phyloP scores from a whole-genome alignment of 2,329 filamentous ascomycete genomes.

The Paramyrothecium sp. region DNA sequence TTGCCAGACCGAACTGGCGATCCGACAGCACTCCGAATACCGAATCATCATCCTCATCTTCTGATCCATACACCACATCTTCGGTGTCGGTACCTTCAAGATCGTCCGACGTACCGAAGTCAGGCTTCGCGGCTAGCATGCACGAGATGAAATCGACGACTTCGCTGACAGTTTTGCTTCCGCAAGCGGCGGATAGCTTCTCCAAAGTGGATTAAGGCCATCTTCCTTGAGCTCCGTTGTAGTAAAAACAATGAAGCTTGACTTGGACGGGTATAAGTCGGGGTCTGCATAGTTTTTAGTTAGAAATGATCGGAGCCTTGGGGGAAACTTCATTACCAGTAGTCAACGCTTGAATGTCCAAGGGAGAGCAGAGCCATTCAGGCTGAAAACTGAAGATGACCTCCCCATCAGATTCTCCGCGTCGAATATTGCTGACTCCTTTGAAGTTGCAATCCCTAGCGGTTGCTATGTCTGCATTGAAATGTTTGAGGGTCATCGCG shows the following conservation, averaged over 20 bases:
- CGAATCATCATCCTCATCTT: too few relatives aligned
- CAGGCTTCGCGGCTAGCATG: conserved; percentile 1
- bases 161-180: conserved; percentile 25
- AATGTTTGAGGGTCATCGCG: conserved; percentile 65
- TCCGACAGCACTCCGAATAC: too few relatives aligned
- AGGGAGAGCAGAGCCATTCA: conserved; percentile 14
- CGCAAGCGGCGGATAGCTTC: conserved; percentile 27
- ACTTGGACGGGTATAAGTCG: conserved; percentile 34
- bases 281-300: conserved; percentile 18
- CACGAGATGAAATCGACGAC: conserved; percentile 13
- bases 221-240: conserved; percentile 30
- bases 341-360: conserved; percentile 36
- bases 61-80: not conserved
- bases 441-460: conserved; percentile 36
- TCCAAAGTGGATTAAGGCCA: conserved; percentile 44
- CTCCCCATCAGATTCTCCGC: conserved; percentile 70
- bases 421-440: conserved; percentile 52
- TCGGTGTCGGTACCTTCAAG: not conserved
- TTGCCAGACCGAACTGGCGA: too few relatives aligned
- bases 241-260: conserved; percentile 42
- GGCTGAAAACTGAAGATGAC: conserved; percentile 58
- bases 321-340: conserved; percentile 22
- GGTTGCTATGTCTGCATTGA: conserved; percentile 55
- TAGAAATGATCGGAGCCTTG: too few relatives aligned
- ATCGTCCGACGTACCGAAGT: conserved; percentile 7